Evolutionary conservation across 306 rosid species (phyloP), one percentile per base, ranked within the genome.

Genomic region (Quercus dentata): DNA sequence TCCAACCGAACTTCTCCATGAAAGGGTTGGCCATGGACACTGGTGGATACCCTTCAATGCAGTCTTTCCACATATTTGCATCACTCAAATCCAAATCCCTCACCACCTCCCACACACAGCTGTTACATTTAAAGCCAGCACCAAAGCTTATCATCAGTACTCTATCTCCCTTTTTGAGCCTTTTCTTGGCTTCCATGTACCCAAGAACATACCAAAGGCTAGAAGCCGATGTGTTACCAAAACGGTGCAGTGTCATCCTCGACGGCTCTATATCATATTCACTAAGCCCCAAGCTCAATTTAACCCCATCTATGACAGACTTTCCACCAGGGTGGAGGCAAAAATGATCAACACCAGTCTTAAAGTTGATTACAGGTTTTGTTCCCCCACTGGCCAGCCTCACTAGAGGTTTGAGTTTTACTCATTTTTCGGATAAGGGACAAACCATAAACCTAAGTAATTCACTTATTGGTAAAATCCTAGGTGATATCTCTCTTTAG

Each of bases 81-180:
- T 79, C 87, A 7, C 25, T 85, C 21, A 89, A 71, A 56, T 94
- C 97, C 75, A 89, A 71, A 56, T 94, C 97, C 75, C 85, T 87
- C 89, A 88, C 75, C 23, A 92, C 97, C 84, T 94, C 94, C 92
- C 95, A 90, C 83, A 89, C 69, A 72, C 98, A 90, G 76, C 98
- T 94, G 31, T 90, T 89, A 85, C 98, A 94, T 87, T 94, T 92
- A 82, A 94, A 92, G 52, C 97, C 97, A 44, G 94, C 93, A 49
- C 98, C 98, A 82, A 94, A 94, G 79, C 97, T 90, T 84, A 89
- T 91, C 98, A 94, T 94, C 80, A 92, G n/a, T 0, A 94, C 83
- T 2, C 75, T 91, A 19, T 88, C 90, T 0, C 92, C 91, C 30
- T 79, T 90, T 76, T 88, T 89, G 49, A 94, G 82, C 84, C 98